Evolutionary conservation across 108 stramenopile genomes (phyloP).

Genomic region (Discostella stelligeroides): DNA sequence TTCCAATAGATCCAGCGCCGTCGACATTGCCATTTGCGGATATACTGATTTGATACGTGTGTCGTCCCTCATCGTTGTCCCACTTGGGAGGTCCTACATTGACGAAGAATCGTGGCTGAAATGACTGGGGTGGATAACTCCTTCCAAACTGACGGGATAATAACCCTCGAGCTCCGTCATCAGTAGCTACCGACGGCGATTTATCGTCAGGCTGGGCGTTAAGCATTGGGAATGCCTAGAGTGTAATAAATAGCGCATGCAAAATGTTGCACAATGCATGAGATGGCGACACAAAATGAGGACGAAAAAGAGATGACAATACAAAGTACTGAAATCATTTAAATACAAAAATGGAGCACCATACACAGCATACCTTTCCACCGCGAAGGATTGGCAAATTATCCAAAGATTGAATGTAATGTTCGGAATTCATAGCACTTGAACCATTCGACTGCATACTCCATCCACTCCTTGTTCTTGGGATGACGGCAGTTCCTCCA

Average conservation of each 20-base stretch:
- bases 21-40: not conserved
- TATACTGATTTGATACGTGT: slow-evolving; percentile 45
- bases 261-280: not conserved
- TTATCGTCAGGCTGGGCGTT: slow-evolving; percentile 30
- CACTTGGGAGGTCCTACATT: slow-evolving; percentile 29
- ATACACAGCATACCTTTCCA: slow-evolving; percentile 20
- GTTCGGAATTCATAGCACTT: slow-evolving; percentile 39
- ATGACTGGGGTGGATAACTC: slow-evolving; percentile 27
- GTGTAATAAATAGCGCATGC: not conserved
- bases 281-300: not conserved
- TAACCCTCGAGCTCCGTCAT: slow-evolving; percentile 24
- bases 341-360: too few species aligned
- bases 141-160: slow-evolving; percentile 46
- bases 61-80: slow-evolving; percentile 35
- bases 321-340: too few species aligned
- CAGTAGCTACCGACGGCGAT: slow-evolving; percentile 24
- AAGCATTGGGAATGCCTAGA: slow-evolving; percentile 35
- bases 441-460: slow-evolving; percentile 34
- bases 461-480: slow-evolving; percentile 34
- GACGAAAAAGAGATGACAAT: not conserved
- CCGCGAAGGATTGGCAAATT: slow-evolving; percentile 13
- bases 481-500: not conserved
- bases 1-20: not conserved
- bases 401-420: slow-evolving; percentile 41
- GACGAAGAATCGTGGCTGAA: slow-evolving; percentile 26